phyloP scores from a whole-genome alignment of 441 rosid species.

The Brassica balearica region DNA sequence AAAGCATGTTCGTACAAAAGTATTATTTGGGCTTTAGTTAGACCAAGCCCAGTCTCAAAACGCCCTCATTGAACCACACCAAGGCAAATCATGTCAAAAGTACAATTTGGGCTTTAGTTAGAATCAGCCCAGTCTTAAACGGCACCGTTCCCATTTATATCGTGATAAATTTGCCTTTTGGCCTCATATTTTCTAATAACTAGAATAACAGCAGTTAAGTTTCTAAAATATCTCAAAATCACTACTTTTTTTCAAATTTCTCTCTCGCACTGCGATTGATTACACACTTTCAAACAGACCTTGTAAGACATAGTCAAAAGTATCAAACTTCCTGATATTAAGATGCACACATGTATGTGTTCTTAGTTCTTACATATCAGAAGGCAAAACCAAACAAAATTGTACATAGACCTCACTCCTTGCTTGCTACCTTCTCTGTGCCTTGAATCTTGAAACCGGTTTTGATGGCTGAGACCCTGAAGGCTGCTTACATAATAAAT shows the following conservation, averaged over 20 bases:
- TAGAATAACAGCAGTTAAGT: background rate
- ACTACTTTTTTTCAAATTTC: background rate
- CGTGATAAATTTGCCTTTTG: background rate
- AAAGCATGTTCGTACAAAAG: background rate
- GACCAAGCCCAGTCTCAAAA: background rate
- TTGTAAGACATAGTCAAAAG: conserved; percentile 33
- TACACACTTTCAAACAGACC: conserved; percentile 43
- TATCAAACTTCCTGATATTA: conserved; percentile 9
- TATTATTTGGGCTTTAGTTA: background rate
- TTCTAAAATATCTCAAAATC: conserved; percentile 4
- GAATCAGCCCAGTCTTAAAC: conserved; percentile 16
- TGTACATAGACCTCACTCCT: conserved; percentile 15
- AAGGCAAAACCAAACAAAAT: conserved; percentile 22
- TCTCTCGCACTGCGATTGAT: conserved; percentile 18
- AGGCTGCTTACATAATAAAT: conserved; percentile 44
- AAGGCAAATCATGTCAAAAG: no score
- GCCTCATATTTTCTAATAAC: background rate
- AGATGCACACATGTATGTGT: conserved; percentile 7
- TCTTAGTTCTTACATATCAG: conserved; percentile 21
- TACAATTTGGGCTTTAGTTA: no score
- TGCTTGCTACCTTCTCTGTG: conserved; percentile 56
- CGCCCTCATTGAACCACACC: no score
- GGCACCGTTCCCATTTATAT: background rate
- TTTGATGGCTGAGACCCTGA: conserved; percentile 61
- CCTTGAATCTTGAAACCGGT: conserved; percentile 83